These are phyloP conservation scores for Agarophyton chilense DNA, from an alignment of 23 red algal species.

Conservation along the genomic window DNA sequence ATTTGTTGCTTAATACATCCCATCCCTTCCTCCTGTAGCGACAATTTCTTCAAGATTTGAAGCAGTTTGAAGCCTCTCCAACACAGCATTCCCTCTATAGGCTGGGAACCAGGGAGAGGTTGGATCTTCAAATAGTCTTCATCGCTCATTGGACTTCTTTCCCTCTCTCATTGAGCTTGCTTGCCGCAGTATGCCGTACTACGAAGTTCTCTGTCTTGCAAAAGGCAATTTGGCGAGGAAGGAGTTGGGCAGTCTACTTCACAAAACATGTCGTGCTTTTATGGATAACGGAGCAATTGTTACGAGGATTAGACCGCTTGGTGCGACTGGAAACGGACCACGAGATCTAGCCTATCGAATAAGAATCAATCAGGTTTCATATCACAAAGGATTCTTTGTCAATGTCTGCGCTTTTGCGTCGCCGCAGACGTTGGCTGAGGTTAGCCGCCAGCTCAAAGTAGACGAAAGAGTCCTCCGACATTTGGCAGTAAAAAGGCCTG, in stretches of 20 bases:
- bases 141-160: too few relatives aligned
- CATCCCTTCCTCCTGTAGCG: too few relatives aligned
- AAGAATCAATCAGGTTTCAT: constrained; percentile 64
- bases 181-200: constrained; percentile 72
- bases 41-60: too few relatives aligned
- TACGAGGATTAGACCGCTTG: constrained; percentile 53
- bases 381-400: constrained; percentile 58
- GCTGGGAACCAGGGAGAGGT: too few relatives aligned
- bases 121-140: too few relatives aligned
- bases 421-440: constrained; percentile 52
- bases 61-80: too few relatives aligned
- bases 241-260: constrained; percentile 45
- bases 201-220: constrained; percentile 72
- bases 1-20: too few relatives aligned
- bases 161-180: too few relatives aligned
- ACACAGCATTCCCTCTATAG: too few relatives aligned
- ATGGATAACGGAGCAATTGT: constrained; percentile 56
- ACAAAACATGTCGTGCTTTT: constrained; percentile 62
- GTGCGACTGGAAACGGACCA: constrained; percentile 55
- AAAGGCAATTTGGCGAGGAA: constrained; percentile 33
- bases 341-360: constrained; percentile 73
- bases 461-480: constrained; percentile 63
- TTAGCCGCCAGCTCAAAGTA: constrained; percentile 50
- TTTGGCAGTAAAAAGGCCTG: constrained; percentile 26
- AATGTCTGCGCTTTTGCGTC: constrained; percentile 73